These are phyloP conservation scores for Aspergillus sclerotioniger DNA, from an alignment of 495 filamentous ascomycete species.

Conservation along the genomic window DNA sequence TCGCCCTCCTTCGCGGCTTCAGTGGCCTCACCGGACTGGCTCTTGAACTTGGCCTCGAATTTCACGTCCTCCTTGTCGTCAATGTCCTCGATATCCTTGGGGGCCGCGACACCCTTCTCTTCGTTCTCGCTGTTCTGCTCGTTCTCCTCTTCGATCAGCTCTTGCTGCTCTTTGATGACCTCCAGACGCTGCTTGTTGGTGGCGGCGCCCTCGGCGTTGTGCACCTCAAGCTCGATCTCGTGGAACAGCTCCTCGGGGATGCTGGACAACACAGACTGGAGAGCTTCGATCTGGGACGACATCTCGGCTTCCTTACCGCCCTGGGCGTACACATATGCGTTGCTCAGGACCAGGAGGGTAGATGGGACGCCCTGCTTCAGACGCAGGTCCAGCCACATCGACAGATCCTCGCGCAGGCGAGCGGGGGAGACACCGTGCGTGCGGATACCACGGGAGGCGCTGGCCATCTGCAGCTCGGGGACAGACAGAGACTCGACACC, in stretches of 20 bases:
- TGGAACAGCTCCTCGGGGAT: constrained; percentile 99
- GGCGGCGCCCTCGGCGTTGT: constrained; percentile 93
- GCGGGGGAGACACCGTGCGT: constrained; percentile 88
- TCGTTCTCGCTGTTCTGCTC: constrained; percentile 79
- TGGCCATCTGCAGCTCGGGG: constrained; percentile 87
- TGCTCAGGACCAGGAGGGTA: constrained; percentile 92
- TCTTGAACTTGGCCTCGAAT: constrained; percentile 25
- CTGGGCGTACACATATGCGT: constrained; percentile 91
- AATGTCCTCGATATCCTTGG: constrained; percentile 77
- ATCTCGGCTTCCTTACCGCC: constrained; percentile 82
- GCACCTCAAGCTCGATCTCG: constrained; percentile 98
- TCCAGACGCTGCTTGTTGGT: constrained; percentile 99
- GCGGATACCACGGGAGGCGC: constrained; percentile 85
- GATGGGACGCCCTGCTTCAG: constrained; percentile 91
- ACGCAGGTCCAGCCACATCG: constrained; percentile 92
- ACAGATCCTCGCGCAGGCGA: constrained; percentile 83
- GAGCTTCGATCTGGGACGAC: constrained; percentile 86
- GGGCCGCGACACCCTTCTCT: constrained; percentile 48
- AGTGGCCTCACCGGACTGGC: constrained; percentile 40
- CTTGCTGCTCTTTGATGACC: constrained; percentile 97
- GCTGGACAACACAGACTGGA: constrained; percentile 85
- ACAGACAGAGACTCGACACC: constrained; percentile 92
- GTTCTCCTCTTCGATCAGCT: constrained; percentile 96
- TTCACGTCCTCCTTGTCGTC: constrained; percentile 66
- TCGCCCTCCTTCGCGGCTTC: constrained; percentile 44